Base-by-base conservation (phyloP, 2,329 filamentous ascomycete species). In the Sclerotinia trifoliorum region DNA sequence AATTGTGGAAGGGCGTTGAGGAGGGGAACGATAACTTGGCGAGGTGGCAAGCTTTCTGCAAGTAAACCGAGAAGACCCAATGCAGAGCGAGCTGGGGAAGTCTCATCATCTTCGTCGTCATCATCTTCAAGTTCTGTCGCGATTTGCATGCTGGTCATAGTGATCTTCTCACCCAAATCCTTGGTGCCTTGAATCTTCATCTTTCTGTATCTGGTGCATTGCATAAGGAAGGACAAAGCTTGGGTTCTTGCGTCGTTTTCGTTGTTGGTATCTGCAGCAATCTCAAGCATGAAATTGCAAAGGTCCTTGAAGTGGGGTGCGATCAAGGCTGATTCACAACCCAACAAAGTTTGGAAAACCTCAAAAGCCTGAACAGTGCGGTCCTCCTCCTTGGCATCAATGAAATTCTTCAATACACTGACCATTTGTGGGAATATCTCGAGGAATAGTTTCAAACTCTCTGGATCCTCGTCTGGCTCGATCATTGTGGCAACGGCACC, bases 321-420 rank as follows among this genome's bases (percentile, higher is more conserved):
- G 65, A 98, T 83, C 63, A 98, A 86, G 58, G 92, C 87, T 42
- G 92, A 90, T 78, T 97, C 94, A 79, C 93, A 97, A 72, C 91
- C 91, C 66, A 99, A 86, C 75, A 97, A 89, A 63, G 92, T 95
- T 83, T 98, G 95, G 86, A 98, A 97, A 73, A 97, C 93, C 78
- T 98, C 95, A 75, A 98, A 99, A 35, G 93, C 88, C 78, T 94
- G 89, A 83, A 94, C 92, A 74, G 91, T 89, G 78, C 91, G 90
- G 78, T 97, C 94, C 75, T 97, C 94, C 75, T 97, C 91, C 68
- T 87, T 86, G 68, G 86, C 85, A 75, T 93, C 86, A 69, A 98
- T 91, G 35, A 91, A 88, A 71, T 89, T 86, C 84, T 97, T 95
- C 73, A 98, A 85, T 15, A 97, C 92, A 71, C 88, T 86, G 69